These are phyloP conservation scores for Malus sieversii DNA, from an alignment of 306 rosid species.

Conservation along the genomic window DNA sequence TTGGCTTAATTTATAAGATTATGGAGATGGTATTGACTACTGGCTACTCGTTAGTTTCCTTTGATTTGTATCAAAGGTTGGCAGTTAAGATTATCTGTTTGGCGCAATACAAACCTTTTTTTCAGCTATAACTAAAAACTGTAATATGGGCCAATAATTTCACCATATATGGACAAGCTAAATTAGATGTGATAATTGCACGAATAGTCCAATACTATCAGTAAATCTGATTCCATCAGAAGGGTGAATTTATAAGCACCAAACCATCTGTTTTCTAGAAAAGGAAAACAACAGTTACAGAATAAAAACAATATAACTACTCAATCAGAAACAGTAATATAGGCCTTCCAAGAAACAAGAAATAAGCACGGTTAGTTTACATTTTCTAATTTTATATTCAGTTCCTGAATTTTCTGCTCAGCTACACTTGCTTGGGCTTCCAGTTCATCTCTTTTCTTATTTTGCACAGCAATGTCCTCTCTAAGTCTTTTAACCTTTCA, in stretches of 20 bases:
- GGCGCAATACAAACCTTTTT: background rate
- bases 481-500: conserved; percentile 19
- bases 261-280: too few species aligned
- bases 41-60: background rate
- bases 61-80: background rate
- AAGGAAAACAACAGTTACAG: background rate
- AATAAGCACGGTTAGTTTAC: conserved; percentile 4
- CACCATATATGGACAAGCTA: background rate
- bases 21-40: background rate
- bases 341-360: background rate
- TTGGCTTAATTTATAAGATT: background rate
- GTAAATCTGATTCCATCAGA: background rate
- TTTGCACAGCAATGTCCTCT: conserved; percentile 13
- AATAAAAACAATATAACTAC: background rate
- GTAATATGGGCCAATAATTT: background rate
- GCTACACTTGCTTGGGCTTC: conserved; percentile 14
- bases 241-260: too few species aligned
- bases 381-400: conserved; percentile 10
- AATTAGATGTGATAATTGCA: background rate
- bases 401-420: conserved; percentile 12
- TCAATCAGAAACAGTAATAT: background rate
- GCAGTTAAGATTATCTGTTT: background rate
- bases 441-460: conserved; percentile 12
- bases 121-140: background rate
- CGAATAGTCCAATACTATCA: background rate